These are phyloP conservation scores for Quercus lobata DNA, from an alignment of 331 rosid genomes.

Conservation along the genomic window DNA sequence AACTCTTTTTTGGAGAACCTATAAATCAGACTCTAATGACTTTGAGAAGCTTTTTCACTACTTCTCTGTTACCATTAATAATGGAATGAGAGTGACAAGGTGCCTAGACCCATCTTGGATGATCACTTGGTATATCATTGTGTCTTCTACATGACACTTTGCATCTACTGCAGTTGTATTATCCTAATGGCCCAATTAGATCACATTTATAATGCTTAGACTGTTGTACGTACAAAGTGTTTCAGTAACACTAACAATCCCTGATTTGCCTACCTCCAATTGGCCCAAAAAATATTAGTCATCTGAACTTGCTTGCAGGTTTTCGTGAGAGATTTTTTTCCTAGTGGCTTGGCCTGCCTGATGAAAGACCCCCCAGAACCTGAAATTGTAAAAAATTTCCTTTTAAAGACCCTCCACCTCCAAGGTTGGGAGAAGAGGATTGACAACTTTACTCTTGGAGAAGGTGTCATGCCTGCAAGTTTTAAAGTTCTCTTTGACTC, in stretches of 20 bases:
- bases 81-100: background rate
- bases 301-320: slow-evolving; percentile 6
- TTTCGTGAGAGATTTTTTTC: slow-evolving; percentile 16
- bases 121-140: background rate
- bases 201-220: too few relatives aligned
- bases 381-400: slow-evolving; percentile 9
- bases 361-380: background rate
- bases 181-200: too few relatives aligned
- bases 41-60: background rate
- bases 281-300: background rate
- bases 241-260: too few relatives aligned
- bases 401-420: background rate
- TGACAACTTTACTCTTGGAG: background rate
- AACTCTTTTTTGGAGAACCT: too few relatives aligned
- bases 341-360: slow-evolving; percentile 15
- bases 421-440: slow-evolving; percentile 10
- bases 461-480: slow-evolving; percentile 6
- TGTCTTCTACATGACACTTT: too few relatives aligned
- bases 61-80: background rate
- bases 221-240: too few relatives aligned
- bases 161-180: too few relatives aligned
- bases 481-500: background rate
- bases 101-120: background rate
- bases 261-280: too few relatives aligned
- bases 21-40: background rate